Conservation (phyloP, 2,329 filamentous ascomycete species). For the Phaeosphaeriaceae sp. region DNA sequence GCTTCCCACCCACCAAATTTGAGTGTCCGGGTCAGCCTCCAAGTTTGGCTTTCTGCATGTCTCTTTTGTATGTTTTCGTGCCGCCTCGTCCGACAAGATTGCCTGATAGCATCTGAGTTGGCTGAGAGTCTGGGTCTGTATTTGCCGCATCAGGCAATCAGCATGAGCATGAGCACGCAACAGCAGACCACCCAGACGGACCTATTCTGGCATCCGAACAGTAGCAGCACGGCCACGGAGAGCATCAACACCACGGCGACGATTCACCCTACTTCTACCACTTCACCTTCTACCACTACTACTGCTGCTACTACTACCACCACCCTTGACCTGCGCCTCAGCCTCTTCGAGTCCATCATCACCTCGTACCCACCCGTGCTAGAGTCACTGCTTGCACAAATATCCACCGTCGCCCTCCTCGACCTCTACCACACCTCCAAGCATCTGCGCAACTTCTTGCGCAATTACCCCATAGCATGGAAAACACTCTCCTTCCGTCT, state of each 20-base stretch:
- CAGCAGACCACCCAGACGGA: slow-evolving; percentile 15
- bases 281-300: neutral
- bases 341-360: slow-evolving; percentile 60
- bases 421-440: slow-evolving; percentile 64
- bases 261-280: slow-evolving; percentile 5
- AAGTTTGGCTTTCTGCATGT: slow-evolving; percentile 31
- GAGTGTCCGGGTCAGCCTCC: slow-evolving; percentile 27
- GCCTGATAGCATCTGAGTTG: slow-evolving; percentile 32
- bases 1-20: too few relatives aligned
- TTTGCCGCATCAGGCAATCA: slow-evolving; percentile 27
- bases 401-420: slow-evolving; percentile 63
- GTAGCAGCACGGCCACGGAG: too few relatives aligned
- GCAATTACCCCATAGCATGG: slow-evolving; percentile 66
- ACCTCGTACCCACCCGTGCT: slow-evolving; percentile 64
- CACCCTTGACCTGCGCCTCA: slow-evolving; percentile 21
- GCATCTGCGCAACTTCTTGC: slow-evolving; percentile 61
- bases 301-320: too few relatives aligned
- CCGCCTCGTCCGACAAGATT: slow-evolving; percentile 34
- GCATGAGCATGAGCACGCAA: slow-evolving; percentile 39
- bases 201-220: slow-evolving; percentile 31
- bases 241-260: slow-evolving; percentile 12
- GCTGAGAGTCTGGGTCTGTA: slow-evolving; percentile 27
- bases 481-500: slow-evolving; percentile 65
- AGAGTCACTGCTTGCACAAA: slow-evolving; percentile 64
- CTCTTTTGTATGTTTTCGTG: slow-evolving; percentile 34